A percentile compares a stretch with the other conserved stretches of the same genome.
Conservation (phyloP, 176 grass and related monocot genomes). For the Calamus simplicifolius region DNA sequence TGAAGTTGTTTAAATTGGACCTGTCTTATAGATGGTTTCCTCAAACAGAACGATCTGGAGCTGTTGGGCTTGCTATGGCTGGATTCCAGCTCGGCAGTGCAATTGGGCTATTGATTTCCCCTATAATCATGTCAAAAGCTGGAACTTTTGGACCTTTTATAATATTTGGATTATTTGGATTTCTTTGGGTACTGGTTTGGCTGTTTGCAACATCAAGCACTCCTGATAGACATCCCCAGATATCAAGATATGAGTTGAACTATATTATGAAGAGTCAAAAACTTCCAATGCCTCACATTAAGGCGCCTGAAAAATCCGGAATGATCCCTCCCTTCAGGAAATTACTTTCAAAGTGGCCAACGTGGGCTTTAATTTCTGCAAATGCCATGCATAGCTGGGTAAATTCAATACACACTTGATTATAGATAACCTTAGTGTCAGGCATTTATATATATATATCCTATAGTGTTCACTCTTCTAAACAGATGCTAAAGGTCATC, state of each 20-base stretch:
- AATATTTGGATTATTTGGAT: conserved; percentile 97
- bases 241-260: conserved; percentile 76
- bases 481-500: not conserved
- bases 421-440: conserved; percentile 2
- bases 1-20: conserved; percentile 21
- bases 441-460: too few species aligned
- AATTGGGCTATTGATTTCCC: conserved; percentile 74
- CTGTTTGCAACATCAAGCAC: conserved; percentile 76
- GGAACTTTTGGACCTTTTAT: conserved; percentile 91
- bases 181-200: conserved; percentile 96
- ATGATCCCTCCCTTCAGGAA: conserved; percentile 84
- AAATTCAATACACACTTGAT: conserved; percentile 27
- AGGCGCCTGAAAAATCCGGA: conserved; percentile 35
- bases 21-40: conserved; percentile 91
- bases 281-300: conserved; percentile 35
- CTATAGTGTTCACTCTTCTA: too few species aligned
- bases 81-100: conserved; percentile 95
- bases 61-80: conserved; percentile 89
- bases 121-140: conserved; percentile 83
- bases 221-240: conserved; percentile 59
- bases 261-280: conserved; percentile 79
- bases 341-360: conserved; percentile 81
- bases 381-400: conserved; percentile 99
- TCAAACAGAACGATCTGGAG: conserved; percentile 79
- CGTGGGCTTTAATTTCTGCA: conserved; percentile 95